Evolutionary conservation across 73 alveolate species (phyloP).

Genomic region (Halteria grandinella): DNA sequence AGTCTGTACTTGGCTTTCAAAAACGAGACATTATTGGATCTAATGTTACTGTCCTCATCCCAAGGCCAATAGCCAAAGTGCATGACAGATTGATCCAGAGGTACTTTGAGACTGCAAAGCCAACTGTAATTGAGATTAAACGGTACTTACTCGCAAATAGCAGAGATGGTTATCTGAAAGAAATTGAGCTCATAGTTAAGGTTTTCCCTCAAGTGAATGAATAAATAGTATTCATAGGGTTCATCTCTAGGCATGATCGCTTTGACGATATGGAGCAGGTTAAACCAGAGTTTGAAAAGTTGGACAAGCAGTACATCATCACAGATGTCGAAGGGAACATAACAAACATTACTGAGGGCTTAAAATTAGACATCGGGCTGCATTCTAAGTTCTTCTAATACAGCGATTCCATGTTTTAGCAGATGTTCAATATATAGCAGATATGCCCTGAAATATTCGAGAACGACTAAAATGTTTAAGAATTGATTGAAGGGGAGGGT

Average conservation of each 20-base stretch:
- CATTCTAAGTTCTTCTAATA: slow-evolving; percentile 32
- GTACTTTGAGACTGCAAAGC: slow-evolving; percentile 59
- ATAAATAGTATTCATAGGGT: slow-evolving; percentile 40
- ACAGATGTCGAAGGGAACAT: slow-evolving; percentile 43
- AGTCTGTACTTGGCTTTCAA: slow-evolving; percentile 29
- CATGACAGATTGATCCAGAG: slow-evolving; percentile 45
- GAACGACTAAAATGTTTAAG: slow-evolving; percentile 21
- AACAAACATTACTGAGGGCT: slow-evolving; percentile 32
- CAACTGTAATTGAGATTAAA: slow-evolving; percentile 40
- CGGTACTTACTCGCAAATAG: slow-evolving; percentile 12
- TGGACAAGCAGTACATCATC: slow-evolving; percentile 3
- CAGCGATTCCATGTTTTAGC: slow-evolving; percentile 20
- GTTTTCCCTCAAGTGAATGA: slow-evolving; percentile 16
- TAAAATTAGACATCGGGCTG: slow-evolving; percentile 19
- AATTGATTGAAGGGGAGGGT: slow-evolving; percentile 27
- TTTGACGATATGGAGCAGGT: slow-evolving; percentile 15
- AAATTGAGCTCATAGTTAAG: slow-evolving; percentile 33
- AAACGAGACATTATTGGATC: slow-evolving; percentile 9
- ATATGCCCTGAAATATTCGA: slow-evolving; percentile 18
- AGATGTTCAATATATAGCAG: slow-evolving; percentile 13
- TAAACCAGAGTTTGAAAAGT: slow-evolving; percentile 1
- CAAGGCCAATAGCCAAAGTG: slow-evolving; percentile 26
- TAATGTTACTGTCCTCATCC: slow-evolving; percentile 38
- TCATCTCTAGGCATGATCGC: slow-evolving; percentile 15
- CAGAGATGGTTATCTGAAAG: slow-evolving; percentile 5